Conservation (phyloP, 2,329 filamentous ascomycete genomes). For the Geosmithia morbida region DNA sequence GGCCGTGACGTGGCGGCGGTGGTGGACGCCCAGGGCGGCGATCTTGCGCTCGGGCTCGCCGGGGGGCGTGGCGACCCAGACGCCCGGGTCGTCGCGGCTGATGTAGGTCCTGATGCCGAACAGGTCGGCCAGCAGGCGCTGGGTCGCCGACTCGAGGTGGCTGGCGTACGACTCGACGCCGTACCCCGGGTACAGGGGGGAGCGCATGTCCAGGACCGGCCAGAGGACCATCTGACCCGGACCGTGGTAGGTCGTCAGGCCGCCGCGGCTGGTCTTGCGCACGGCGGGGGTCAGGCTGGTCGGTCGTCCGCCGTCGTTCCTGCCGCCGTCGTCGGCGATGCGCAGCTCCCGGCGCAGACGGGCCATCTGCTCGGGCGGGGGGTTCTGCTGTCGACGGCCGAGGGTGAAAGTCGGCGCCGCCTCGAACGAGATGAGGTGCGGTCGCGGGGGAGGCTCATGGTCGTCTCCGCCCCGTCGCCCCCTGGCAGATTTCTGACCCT, state of each 20-base stretch:
- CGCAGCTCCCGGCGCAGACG: slow-evolving; percentile 26
- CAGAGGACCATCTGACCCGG: slow-evolving; percentile 90
- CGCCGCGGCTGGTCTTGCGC: slow-evolving; percentile 62
- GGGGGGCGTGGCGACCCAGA: slow-evolving; percentile 46
- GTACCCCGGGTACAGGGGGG: slow-evolving; percentile 37
- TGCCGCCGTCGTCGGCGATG: neutral
- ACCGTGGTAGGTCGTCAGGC: slow-evolving; percentile 88
- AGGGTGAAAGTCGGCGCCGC: slow-evolving; percentile 78
- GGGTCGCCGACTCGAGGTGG: slow-evolving; percentile 63
- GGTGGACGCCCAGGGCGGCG: slow-evolving; percentile 82
- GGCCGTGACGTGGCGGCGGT: slow-evolving; percentile 68
- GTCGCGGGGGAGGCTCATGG: slow-evolving; percentile 19
- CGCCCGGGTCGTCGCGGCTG: slow-evolving; percentile 67
- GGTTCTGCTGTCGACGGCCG: slow-evolving; percentile 58
- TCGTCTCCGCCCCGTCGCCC: neutral
- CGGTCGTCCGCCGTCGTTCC: slow-evolving; percentile 8
- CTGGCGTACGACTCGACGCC: slow-evolving; percentile 65
- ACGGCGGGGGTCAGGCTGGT: slow-evolving; percentile 39
- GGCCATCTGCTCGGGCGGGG: slow-evolving; percentile 29
- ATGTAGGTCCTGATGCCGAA: slow-evolving; percentile 44
- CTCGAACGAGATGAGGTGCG: slow-evolving; percentile 69
- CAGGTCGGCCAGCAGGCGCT: slow-evolving; percentile 39
- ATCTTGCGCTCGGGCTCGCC: slow-evolving; percentile 50
- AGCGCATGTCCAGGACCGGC: slow-evolving; percentile 70
- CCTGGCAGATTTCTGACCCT: slow-evolving; percentile 1